A percentile compares a stretch with the other conserved stretches of the same genome.
Conservation (phyloP, 176 grass and related monocot genomes). For the Ensete glaucum region DNA sequence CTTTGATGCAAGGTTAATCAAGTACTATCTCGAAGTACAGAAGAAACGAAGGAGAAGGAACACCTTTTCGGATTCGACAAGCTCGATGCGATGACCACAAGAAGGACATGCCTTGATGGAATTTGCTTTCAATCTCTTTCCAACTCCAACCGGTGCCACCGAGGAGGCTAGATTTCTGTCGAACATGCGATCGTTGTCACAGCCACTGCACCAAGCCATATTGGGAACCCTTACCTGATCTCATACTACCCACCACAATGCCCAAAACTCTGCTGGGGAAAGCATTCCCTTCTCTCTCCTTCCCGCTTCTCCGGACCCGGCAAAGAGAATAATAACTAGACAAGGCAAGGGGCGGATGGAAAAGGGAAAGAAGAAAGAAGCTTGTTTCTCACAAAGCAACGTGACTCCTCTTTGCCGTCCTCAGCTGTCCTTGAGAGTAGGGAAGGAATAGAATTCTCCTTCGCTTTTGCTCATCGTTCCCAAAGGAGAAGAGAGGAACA, state of each 20-base stretch:
- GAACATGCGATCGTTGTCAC: too few relatives aligned
- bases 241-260: too few relatives aligned
- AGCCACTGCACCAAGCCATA: too few relatives aligned
- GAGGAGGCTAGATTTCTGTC: not conserved
- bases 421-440: slow-evolving; percentile 17
- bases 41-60: not conserved
- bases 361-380: slow-evolving; percentile 6
- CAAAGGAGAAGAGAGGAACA: slow-evolving; percentile 12
- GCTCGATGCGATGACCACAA: not conserved
- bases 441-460: slow-evolving; percentile 62
- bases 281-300: not conserved
- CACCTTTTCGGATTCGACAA: not conserved
- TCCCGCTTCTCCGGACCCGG: too few relatives aligned
- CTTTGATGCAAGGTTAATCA: too few relatives aligned
- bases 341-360: not conserved
- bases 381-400: not conserved
- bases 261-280: too few relatives aligned
- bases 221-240: too few relatives aligned
- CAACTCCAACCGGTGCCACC: not conserved
- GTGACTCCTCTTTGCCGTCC: not conserved
- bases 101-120: not conserved
- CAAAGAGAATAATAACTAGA: not conserved
- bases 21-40: too few relatives aligned
- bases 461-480: slow-evolving; percentile 47
- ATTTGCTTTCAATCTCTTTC: not conserved